Evolutionary conservation across 164 flowering plant genomes (phyloP).

Genomic region (Kingdonia uniflora): DNA sequence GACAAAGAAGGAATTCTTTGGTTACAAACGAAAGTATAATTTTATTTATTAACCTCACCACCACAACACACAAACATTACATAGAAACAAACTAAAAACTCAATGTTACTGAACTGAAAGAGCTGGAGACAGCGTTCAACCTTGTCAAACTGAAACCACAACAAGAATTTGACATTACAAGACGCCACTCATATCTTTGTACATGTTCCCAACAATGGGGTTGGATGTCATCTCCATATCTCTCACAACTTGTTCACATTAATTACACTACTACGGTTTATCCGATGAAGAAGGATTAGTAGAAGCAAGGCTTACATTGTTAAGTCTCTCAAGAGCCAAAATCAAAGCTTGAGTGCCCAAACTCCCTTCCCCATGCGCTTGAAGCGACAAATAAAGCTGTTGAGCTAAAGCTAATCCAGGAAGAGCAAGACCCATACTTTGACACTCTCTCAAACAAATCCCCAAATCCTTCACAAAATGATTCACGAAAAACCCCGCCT

Average conservation of each 20-base stretch:
- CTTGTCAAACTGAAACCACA: too few relatives aligned
- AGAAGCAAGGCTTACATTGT: slow-evolving; percentile 30
- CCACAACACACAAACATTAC: too few relatives aligned
- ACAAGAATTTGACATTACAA: too few relatives aligned
- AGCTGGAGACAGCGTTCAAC: too few relatives aligned
- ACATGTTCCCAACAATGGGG: too few relatives aligned
- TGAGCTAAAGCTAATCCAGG: slow-evolving; percentile 93
- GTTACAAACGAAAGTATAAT: too few relatives aligned
- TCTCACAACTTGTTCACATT: not conserved
- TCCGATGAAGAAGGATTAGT: not conserved
- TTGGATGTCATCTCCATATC: too few relatives aligned
- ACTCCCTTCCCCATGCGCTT: slow-evolving; percentile 83
- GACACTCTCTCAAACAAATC: slow-evolving; percentile 80
- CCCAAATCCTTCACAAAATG: slow-evolving; percentile 95
- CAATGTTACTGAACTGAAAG: too few relatives aligned
- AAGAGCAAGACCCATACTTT: slow-evolving; percentile 67
- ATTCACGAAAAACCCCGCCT: slow-evolving; percentile 76
- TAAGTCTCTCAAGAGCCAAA: slow-evolving; percentile 79
- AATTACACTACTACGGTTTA: not conserved
- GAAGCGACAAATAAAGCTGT: slow-evolving; percentile 74
- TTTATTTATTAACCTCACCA: too few relatives aligned
- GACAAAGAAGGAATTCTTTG: too few relatives aligned
- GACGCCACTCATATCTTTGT: too few relatives aligned
- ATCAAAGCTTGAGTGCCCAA: slow-evolving; percentile 83
- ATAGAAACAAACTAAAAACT: too few relatives aligned